A percentile compares a stretch with the other conserved stretches of the same genome.
Evolutionary conservation across 257 asterid genomes (phyloP).

Genomic region (Mentha longifolia): DNA sequence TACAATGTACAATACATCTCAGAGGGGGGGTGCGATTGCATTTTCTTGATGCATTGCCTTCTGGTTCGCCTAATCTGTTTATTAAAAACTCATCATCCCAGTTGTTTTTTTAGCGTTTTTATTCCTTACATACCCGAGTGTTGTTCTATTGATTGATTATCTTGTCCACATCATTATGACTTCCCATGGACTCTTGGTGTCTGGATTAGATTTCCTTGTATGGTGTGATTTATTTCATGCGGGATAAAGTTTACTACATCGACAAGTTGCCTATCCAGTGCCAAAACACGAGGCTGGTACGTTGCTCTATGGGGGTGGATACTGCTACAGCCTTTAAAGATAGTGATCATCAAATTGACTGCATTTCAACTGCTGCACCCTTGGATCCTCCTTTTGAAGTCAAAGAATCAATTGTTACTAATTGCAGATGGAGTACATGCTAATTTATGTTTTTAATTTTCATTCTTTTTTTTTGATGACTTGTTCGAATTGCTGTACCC

Average conservation of each 20-base stretch:
- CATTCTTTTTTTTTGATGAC: too few relatives aligned
- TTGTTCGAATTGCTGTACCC: not conserved
- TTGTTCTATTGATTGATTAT: slow-evolving; percentile 4
- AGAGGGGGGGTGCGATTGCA: slow-evolving; percentile 37
- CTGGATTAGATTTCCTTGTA: not conserved
- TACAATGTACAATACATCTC: slow-evolving; percentile 48
- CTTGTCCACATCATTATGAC: not conserved
- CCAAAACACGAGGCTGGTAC: not conserved
- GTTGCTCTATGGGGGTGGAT: not conserved
- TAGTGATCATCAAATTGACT: not conserved
- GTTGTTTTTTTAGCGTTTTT: not conserved
- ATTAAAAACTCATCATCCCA: not conserved
- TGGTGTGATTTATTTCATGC: not conserved
- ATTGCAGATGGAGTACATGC: slow-evolving; percentile 1
- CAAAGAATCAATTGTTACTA: not conserved
- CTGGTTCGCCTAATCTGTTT: not conserved
- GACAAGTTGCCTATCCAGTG: not conserved
- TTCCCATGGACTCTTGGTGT: slow-evolving; percentile 1
- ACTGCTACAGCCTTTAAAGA: not conserved
- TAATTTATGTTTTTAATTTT: too few relatives aligned
- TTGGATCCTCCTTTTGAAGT: not conserved
- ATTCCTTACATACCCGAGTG: not conserved
- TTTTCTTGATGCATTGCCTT: slow-evolving; percentile 41
- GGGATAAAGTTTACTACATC: not conserved
- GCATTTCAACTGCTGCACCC: slow-evolving; percentile 6